Conservation (phyloP, 352 stramenopile genomes). For the Pythium utonaiense region DNA sequence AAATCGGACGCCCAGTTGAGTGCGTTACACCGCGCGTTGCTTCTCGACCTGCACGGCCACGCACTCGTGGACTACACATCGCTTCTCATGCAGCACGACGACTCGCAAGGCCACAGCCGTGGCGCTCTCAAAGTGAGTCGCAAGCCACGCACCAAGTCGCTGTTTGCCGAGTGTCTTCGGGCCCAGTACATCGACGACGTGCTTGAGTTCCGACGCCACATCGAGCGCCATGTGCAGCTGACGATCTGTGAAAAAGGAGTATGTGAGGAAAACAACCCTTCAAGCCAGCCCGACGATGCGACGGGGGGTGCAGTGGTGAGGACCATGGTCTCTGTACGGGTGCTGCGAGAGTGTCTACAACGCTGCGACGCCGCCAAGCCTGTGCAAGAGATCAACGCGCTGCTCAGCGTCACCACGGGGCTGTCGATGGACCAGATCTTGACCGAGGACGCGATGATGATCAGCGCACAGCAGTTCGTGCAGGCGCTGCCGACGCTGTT, state of each 20-base stretch:
- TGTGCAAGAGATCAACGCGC: constrained; percentile 43
- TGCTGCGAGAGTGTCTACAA: constrained; percentile 41
- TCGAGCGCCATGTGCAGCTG: constrained; percentile 34
- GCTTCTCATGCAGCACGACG: constrained; percentile 30
- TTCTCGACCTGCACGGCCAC: constrained; percentile 38
- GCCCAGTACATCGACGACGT: constrained; percentile 64
- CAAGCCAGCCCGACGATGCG: background rate
- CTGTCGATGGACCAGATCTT: constrained; percentile 49
- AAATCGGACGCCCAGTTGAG: constrained; percentile 45
- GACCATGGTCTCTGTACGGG: constrained; percentile 45
- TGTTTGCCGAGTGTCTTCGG: constrained; percentile 37
- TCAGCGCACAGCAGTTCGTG: constrained; percentile 41
- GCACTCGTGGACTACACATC: constrained; percentile 40
- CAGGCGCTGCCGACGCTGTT: constrained; percentile 41
- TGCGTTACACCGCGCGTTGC: constrained; percentile 39
- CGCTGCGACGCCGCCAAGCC: constrained; percentile 46
- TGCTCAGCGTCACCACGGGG: constrained; percentile 32
- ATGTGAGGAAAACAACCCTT: background rate
- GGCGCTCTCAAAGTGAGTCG: constrained; percentile 15
- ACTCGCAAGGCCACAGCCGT: background rate
- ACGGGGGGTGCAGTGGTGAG: background rate
- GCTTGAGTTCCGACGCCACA: constrained; percentile 38
- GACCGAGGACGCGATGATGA: constrained; percentile 54
- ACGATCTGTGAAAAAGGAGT: constrained; percentile 3
- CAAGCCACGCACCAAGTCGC: constrained; percentile 9